Evolutionary conservation across 2,329 filamentous ascomycete species (phyloP), one percentile per base, ranked within the genome.

Genomic region (Ceratocystiopsis brevicomis): DNA sequence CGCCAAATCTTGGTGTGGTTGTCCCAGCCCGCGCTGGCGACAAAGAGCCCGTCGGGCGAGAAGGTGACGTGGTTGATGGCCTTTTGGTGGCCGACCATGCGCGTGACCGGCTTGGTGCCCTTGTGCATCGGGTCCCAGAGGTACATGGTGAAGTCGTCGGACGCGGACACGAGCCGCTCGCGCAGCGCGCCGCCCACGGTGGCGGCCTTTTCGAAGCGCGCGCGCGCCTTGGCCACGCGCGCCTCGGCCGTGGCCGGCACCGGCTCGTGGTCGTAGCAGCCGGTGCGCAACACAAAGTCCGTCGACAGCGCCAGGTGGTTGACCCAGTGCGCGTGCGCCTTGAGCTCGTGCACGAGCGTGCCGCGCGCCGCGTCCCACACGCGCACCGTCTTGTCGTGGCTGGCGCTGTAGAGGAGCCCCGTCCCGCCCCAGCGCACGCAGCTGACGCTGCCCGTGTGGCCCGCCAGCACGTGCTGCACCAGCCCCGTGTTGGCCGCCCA

Each of bases 351-450:
- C 43, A 85, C 66, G 18, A 95, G 65, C 2, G 78, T 85, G 30
- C 88, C 90, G 49, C 80, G 77, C 36, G 70, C 68, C 1, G 82
- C 74, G 54, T 90, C 78, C 87, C 88, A 98, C 5, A 95, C 75
- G 52, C 88, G 86, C 52, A 96, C 75, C 1, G 80, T 88, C 66
- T 92, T 92, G 64, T 95, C 88, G 57, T 93, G 86, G 33, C 83
- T 92, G 17, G 74, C 75, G 9, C 81, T 85, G 62, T 90, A 93
- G 49, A 93, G 78, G 46, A 74, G 66, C 4, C 86, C 85, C 1
- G 77, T 81, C n/a, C 88, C 88, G 45, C 90, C 90, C 90, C 90
- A 98, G 52, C 79, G 78, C 4, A 96, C 85, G 57, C 87, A 95
- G 39, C 81, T 86, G 15, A 96, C 83, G 40, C 77, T 84, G 38